Evolutionary conservation across 306 rosid species (phyloP).

Genomic region (Ziziphus jujuba): DNA sequence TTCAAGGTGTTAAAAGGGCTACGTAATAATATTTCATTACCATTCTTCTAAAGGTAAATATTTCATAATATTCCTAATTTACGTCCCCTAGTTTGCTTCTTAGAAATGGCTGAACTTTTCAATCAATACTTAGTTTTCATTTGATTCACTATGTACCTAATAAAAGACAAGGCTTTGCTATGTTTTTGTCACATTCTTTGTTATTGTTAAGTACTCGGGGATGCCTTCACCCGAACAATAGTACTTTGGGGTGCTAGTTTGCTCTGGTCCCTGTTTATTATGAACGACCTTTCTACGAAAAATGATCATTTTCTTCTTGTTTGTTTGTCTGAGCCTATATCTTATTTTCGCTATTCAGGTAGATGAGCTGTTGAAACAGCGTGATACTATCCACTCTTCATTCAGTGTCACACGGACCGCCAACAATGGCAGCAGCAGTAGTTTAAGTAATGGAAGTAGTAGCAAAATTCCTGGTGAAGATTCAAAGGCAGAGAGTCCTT

Average conservation of each 20-base stretch:
- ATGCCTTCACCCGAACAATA: too few relatives aligned
- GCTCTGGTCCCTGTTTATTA: background rate
- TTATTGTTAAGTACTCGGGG: too few relatives aligned
- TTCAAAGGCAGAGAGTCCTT: conserved; percentile 62
- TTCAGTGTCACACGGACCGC: conserved; percentile 50
- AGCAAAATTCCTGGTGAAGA: conserved; percentile 70
- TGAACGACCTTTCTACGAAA: background rate
- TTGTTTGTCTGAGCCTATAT: conserved; percentile 1
- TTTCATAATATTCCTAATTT: background rate
- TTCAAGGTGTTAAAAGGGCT: background rate
- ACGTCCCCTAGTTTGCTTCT: background rate
- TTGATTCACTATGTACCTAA: background rate
- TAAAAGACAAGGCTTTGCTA: too few relatives aligned
- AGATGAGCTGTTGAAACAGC: conserved; percentile 92
- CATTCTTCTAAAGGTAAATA: background rate
- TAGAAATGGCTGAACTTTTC: background rate
- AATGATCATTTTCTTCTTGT: background rate
- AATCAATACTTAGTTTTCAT: background rate
- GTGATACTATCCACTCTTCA: conserved; percentile 79
- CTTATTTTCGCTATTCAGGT: conserved; percentile 52
- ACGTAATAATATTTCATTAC: background rate
- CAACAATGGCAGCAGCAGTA: conserved; percentile 41
- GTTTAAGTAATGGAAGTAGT: conserved; percentile 69
- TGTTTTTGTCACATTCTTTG: too few relatives aligned
- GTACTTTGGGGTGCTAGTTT: too few relatives aligned